phyloP scores from a whole-genome alignment of 345 rosid genomes.

The Noccaea caerulescens region DNA sequence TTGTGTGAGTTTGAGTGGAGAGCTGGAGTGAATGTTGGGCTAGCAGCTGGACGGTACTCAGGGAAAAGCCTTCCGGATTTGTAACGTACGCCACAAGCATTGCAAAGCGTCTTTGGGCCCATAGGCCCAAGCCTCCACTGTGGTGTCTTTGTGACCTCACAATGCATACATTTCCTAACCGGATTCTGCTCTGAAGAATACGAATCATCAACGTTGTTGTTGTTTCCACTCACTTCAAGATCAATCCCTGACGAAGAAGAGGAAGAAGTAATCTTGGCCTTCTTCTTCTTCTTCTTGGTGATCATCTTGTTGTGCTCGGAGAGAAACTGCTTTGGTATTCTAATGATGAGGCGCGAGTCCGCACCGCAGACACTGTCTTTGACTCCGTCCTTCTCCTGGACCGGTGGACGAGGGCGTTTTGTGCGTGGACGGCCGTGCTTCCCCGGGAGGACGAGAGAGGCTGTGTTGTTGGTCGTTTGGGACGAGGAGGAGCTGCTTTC shows the following conservation, averaged over 20 bases:
- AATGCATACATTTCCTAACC: constrained; percentile 89
- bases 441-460: constrained; percentile 43
- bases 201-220: constrained; percentile 34
- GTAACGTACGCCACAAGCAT: constrained; percentile 94
- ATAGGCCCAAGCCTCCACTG: constrained; percentile 99
- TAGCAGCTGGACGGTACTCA: constrained; percentile 94
- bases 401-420: constrained; percentile 88
- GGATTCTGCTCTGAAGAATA: constrained; percentile 48
- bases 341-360: constrained; percentile 55
- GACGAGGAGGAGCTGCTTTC: constrained; percentile 91
- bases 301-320: constrained; percentile 67
- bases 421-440: constrained; percentile 84
- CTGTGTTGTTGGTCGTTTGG: constrained; percentile 47
- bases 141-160: constrained; percentile 93
- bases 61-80: constrained; percentile 98
- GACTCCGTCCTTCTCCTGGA: constrained; percentile 50
- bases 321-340: constrained; percentile 61
- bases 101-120: constrained; percentile 99
- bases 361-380: constrained; percentile 52
- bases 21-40: constrained; percentile 88
- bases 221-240: constrained; percentile 47
- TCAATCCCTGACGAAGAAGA: constrained; percentile 45
- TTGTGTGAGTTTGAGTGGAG: constrained; percentile 95
- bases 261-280: constrained; percentile 52
- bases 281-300: constrained; percentile 66